These are phyloP conservation scores for Fusarium udum DNA, from an alignment of 2,329 filamentous ascomycete genomes.

Conservation along the genomic window DNA sequence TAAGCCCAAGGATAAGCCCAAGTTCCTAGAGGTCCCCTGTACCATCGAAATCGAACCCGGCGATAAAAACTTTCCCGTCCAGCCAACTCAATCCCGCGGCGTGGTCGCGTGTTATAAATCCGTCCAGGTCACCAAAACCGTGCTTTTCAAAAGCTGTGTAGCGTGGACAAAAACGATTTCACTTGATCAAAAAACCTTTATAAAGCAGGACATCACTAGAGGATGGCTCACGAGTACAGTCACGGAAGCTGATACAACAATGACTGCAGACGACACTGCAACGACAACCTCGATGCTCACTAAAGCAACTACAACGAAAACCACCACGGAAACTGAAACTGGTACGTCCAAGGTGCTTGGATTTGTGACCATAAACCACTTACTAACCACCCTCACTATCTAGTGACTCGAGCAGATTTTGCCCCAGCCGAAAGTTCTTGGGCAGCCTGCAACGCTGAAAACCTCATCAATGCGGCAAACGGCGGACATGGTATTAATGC, in stretches of 20 bases:
- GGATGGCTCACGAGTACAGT: too few relatives aligned
- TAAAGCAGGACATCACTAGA: too few relatives aligned
- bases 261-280: neutral
- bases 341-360: neutral
- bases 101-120: neutral
- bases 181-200: neutral
- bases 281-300: neutral
- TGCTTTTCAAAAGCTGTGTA: neutral
- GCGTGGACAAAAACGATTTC: neutral
- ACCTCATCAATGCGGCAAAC: neutral
- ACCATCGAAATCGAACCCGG: neutral
- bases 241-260: neutral
- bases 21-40: neutral
- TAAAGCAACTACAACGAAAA: neutral
- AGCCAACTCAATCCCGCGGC: neutral
- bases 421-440: neutral
- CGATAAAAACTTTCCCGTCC: neutral
- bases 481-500: neutral
- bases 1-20: neutral
- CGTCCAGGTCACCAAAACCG: neutral
- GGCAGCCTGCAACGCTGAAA: neutral
- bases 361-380: neutral
- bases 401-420: neutral
- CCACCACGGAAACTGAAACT: neutral
- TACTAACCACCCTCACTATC: neutral